These are phyloP conservation scores for Colletotrichum paranaense DNA, from an alignment of 2,329 filamentous ascomycete species.

Conservation along the genomic window DNA sequence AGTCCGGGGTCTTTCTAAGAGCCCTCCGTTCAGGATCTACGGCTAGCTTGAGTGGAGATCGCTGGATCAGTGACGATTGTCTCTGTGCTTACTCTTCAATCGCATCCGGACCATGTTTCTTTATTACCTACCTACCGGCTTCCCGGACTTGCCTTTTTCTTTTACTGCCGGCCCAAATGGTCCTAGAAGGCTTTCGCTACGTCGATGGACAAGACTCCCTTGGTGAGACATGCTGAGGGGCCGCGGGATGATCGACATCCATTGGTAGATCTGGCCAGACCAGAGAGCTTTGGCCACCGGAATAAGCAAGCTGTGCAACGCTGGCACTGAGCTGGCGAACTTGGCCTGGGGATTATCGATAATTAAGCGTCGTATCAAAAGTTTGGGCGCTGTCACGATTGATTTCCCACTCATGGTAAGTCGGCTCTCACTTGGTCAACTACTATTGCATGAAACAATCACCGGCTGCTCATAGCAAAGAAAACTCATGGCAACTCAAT, in stretches of 20 bases:
- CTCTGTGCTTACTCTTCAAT: not conserved
- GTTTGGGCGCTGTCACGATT: not conserved
- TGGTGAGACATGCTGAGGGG: conserved; percentile 19
- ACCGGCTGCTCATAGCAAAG: not conserved
- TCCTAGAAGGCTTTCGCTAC: not conserved
- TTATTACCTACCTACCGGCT: not conserved
- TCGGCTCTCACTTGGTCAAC: not conserved
- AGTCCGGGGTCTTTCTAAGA: conserved; percentile 7
- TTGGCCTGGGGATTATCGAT: not conserved
- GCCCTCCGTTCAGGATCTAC: conserved; percentile 22
- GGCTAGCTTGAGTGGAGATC: conserved; percentile 5
- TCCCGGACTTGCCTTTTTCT: not conserved
- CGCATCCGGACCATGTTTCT: conserved; percentile 18
- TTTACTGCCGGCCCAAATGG: not conserved
- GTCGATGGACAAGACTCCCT: not conserved
- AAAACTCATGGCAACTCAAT: not conserved
- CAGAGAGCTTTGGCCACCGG: conserved; percentile 1
- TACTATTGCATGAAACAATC: not conserved
- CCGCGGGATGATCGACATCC: not conserved
- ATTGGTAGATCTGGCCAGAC: conserved; percentile 9
- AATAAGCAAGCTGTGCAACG: conserved; percentile 11
- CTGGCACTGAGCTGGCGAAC: not conserved
- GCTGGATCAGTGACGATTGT: conserved; percentile 7
- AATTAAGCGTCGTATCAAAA: not conserved
- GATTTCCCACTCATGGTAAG: not conserved